Base-by-base conservation (phyloP, 2,329 filamentous ascomycete genomes). In the Aspergillus sergii region DNA sequence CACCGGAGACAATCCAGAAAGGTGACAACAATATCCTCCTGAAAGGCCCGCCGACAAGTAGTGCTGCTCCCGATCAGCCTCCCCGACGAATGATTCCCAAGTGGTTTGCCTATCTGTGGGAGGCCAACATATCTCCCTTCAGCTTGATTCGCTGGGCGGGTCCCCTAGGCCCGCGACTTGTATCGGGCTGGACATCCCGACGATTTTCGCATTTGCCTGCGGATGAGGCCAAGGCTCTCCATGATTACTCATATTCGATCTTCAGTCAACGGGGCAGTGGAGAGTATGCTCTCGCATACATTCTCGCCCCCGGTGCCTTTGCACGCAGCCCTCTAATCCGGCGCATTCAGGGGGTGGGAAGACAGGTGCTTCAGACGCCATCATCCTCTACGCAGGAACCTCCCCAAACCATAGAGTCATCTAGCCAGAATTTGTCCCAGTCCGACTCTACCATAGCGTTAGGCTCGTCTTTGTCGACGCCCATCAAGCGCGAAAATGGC, bases 91-190 rank as follows among this genome's bases (percentile, higher is more conserved):
- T 89, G 2, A 78, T 95, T 3, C 93, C 94, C 0, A 89, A 90
- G 77, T 97, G 94, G 94, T 83, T 98, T 23, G 89, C 89, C 61
- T 97, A 94, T 80, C 87, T 99, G 5, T 99, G 95, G 95, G 95
- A 99, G 69, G 91, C 93, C 69, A 99, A 99, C 75, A 88, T 98
- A 67, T 97, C 94, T 0, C 95, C 95, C 8, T 99, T 99, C 78
- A 94, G 90, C 68, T 83, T 99, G 56, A 88, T 99, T 16, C 91
- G 95, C 64, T 90, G 93, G 83, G 86, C 92, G 1, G 95, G 95
- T 0, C 95, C 95, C 0, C 82, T 99, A 0, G 95, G 95, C 0
- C 95, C 95, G 4, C 89, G 94, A 28, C 88, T 99, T 41, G 93
- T 97, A 1, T 97, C 93, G 0, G 94, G 93, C 62, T 99, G 95